Evolutionary conservation across 768 basidiomycete species (phyloP).

Genomic region (Epithele typhae): DNA sequence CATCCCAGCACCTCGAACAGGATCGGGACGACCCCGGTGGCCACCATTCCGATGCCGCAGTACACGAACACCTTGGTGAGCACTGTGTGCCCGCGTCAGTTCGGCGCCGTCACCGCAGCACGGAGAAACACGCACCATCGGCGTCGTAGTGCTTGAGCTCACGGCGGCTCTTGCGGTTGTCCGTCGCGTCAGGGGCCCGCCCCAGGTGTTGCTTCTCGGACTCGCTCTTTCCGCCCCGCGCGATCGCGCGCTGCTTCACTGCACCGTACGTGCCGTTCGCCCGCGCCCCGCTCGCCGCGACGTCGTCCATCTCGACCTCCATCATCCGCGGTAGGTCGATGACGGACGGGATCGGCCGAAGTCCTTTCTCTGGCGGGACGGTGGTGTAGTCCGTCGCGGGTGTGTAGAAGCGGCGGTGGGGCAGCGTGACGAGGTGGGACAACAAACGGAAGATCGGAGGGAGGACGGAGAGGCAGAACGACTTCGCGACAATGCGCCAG

Average conservation of each 20-base stretch:
- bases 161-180: conserved; percentile 1
- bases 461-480: conserved; percentile 63
- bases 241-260: conserved; percentile 10
- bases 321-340: conserved; percentile 63
- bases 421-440: conserved; percentile 64
- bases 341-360: conserved; percentile 79
- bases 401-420: conserved; percentile 83
- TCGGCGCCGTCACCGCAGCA: no score
- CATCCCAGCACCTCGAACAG: conserved; percentile 66
- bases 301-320: conserved; percentile 20
- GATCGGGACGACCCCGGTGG: conserved; percentile 57
- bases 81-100: conserved; percentile 39
- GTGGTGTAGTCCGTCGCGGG: conserved; percentile 84
- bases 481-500: conserved; percentile 88
- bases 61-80: conserved; percentile 91
- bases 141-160: conserved; percentile 77
- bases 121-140: conserved; percentile 54
- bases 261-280: conserved; percentile 2
- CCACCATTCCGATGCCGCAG: conserved; percentile 74
- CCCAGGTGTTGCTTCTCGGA: neutral
- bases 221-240: conserved; percentile 3
- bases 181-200: conserved; percentile 1
- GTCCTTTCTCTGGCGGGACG: conserved; percentile 54
- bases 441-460: conserved; percentile 83
- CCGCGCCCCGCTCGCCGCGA: conserved; percentile 18